A percentile compares a stretch with the other conserved stretches of the same genome.
Conservation (phyloP, 1,284 basidiomycete genomes). For the Irpex sp. region DNA sequence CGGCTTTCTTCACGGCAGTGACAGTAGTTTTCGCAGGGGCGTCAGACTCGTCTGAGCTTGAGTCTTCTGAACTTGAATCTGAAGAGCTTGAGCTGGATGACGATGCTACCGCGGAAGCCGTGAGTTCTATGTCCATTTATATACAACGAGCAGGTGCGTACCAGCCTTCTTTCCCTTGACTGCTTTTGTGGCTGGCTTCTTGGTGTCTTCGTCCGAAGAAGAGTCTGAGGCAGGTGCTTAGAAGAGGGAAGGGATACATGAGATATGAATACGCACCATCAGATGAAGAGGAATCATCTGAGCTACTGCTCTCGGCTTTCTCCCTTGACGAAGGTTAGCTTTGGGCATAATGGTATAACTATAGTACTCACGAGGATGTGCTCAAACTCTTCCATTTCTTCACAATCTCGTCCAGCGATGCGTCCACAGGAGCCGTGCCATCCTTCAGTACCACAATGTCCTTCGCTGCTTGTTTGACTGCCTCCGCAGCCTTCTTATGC, state of each 20-base stretch:
- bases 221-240: neutral
- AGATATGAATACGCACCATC: conserved; percentile 28
- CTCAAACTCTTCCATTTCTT: conserved; percentile 51
- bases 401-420: conserved; percentile 59
- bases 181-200: neutral
- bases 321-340: neutral
- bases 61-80: conserved; percentile 11
- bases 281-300: conserved; percentile 17
- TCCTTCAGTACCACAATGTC: conserved; percentile 56
- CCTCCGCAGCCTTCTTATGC: conserved; percentile 62
- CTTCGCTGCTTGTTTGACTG: conserved; percentile 53
- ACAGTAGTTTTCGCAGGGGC: conserved; percentile 7
- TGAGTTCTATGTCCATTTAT: neutral
- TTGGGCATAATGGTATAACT: neutral
- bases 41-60: conserved; percentile 24
- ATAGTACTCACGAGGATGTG: conserved; percentile 14
- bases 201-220: neutral
- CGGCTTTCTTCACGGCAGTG: neutral
- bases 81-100: conserved; percentile 6
- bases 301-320: conserved; percentile 8
- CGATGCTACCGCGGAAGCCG: neutral
- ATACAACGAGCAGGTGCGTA: neutral
- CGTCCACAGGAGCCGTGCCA: conserved; percentile 40
- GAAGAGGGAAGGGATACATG: neutral
- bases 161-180: neutral